phyloP scores from a whole-genome alignment of 495 filamentous ascomycete genomes.

The Penicillium soppii region DNA sequence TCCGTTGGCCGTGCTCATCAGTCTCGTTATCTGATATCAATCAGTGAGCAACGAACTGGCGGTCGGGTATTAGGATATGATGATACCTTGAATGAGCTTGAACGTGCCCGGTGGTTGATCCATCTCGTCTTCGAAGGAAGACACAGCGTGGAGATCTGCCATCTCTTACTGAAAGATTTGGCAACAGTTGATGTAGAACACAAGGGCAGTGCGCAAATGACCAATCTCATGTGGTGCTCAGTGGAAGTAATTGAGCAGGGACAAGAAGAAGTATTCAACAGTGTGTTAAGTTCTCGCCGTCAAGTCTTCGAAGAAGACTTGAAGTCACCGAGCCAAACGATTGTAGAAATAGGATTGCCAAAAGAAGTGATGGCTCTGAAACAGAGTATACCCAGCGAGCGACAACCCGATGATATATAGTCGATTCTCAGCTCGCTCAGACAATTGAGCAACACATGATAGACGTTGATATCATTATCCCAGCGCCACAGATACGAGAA shows the following conservation, averaged over 20 bases:
- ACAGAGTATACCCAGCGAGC: background rate
- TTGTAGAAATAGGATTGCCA: background rate
- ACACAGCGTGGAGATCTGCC: conserved; percentile 1
- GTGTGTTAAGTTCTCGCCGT: background rate
- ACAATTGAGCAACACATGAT: conserved; percentile 9
- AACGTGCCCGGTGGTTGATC: conserved; percentile 32
- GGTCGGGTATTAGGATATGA: background rate
- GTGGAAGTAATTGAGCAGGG: no score
- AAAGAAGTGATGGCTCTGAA: background rate
- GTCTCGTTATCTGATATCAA: conserved; percentile 16
- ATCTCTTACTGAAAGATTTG: conserved; percentile 8
- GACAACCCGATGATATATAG: background rate
- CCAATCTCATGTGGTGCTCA: no score
- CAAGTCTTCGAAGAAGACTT: background rate
- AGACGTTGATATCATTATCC: background rate
- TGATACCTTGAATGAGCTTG: conserved; percentile 28
- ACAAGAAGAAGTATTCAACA: background rate
- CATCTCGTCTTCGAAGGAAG: conserved; percentile 1
- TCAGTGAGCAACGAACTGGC: background rate
- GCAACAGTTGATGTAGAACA: no score
- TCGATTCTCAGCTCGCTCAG: background rate
- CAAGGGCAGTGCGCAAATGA: no score
- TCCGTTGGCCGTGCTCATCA: conserved; percentile 14
- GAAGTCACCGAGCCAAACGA: background rate
- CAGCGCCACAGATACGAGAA: no score